phyloP scores from a whole-genome alignment of 2,329 filamentous ascomycete genomes.

The Xylariaceae sp. region DNA sequence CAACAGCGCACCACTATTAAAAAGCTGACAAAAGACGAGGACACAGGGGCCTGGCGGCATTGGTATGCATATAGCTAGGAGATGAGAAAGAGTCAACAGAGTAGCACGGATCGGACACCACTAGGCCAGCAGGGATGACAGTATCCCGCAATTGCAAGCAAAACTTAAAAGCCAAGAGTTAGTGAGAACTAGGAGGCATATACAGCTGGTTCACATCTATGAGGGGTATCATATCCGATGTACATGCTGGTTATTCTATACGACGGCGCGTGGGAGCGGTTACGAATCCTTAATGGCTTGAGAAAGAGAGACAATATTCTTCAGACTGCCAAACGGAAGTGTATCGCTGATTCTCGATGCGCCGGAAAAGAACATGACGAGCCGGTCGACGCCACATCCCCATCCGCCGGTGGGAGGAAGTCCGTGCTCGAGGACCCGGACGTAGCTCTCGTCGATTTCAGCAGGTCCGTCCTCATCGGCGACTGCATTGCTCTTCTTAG shows the following conservation, averaged over 20 bases:
- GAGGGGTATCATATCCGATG: constrained; percentile 19
- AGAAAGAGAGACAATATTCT: constrained; percentile 58
- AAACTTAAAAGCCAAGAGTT: no score
- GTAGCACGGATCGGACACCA: no score
- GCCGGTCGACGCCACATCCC: constrained; percentile 87
- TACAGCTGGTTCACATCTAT: not conserved
- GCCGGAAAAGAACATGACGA: constrained; percentile 87
- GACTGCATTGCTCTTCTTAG: constrained; percentile 40
- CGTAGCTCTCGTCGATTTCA: constrained; percentile 71
- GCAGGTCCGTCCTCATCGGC: constrained; percentile 45
- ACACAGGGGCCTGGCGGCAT: no score
- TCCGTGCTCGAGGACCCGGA: constrained; percentile 80
- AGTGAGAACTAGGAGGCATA: not conserved
- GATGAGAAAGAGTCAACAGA: no score
- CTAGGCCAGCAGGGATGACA: no score
- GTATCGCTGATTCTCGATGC: constrained; percentile 78
- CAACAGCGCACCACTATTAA: no score
- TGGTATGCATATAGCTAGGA: no score
- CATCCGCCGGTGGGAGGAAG: constrained; percentile 95
- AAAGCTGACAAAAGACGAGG: no score
- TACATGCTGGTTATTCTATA: constrained; percentile 8
- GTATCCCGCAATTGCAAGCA: no score
- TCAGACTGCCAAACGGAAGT: constrained; percentile 80
- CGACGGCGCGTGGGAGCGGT: not conserved
- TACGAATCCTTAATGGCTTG: constrained; percentile 24